Conservation (phyloP, 306 rosid genomes). For the Albizia julibrissin region DNA sequence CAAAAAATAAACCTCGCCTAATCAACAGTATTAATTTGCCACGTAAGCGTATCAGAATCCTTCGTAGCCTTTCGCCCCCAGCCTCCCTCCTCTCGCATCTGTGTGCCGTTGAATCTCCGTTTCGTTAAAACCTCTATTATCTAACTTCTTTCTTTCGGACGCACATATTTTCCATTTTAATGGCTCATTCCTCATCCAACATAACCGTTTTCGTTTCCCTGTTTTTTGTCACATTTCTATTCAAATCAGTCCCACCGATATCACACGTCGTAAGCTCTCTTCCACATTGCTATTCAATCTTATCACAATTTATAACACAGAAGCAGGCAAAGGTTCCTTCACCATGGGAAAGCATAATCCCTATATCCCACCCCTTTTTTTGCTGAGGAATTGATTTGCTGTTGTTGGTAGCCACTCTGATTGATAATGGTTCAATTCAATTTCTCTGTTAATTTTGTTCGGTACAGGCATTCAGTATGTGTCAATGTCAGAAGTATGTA, state of each 20-base stretch:
- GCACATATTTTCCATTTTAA: constrained; percentile 39
- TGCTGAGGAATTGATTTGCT: neutral
- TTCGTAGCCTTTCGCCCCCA: neutral
- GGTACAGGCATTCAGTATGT: neutral
- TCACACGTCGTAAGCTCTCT: constrained; percentile 34
- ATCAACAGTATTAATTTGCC: neutral
- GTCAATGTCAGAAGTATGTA: neutral
- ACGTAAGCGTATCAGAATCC: neutral
- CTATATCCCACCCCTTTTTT: neutral
- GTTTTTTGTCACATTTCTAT: constrained; percentile 32
- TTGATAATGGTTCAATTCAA: neutral
- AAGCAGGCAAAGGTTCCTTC: constrained; percentile 29
- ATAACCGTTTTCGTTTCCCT: constrained; percentile 25
- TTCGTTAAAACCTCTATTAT: neutral
- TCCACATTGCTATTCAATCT: constrained; percentile 46
- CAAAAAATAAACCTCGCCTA: neutral
- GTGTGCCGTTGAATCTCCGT: neutral
- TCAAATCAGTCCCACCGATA: constrained; percentile 47
- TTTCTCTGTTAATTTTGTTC: neutral
- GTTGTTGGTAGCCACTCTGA: neutral
- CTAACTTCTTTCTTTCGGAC: neutral
- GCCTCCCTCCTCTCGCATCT: neutral
- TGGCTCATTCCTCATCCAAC: constrained; percentile 62
- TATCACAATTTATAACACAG: constrained; percentile 42
- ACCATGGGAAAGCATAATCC: constrained; percentile 91